A percentile compares a stretch with the other conserved stretches of the same genome.
phyloP scores from a whole-genome alignment of 2,329 filamentous ascomycete species.

The Tolypocladium nubicola region DNA sequence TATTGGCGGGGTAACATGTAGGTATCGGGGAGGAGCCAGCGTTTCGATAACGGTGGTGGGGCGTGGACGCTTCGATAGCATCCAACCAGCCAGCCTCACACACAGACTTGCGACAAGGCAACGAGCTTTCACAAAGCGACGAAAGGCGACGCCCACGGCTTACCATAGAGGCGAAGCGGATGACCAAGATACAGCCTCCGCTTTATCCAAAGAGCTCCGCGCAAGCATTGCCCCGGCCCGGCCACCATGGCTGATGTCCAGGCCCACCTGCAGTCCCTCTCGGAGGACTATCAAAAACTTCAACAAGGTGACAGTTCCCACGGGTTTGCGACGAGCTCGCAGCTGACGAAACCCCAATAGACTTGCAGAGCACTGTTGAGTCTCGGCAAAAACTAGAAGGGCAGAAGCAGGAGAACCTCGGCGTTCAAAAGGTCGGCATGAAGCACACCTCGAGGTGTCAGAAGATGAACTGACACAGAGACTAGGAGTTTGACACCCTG shows the following conservation, averaged over 20 bases:
- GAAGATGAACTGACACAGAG: neutral
- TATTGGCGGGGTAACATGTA: conserved; percentile 31
- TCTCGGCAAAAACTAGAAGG: conserved; percentile 87
- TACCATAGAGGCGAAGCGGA: neutral
- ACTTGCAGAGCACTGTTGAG: conserved; percentile 65
- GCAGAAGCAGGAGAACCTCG: conserved; percentile 85
- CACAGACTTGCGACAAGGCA: neutral
- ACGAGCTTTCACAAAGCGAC: neutral
- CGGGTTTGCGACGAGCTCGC: neutral
- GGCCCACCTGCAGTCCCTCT: conserved; percentile 68
- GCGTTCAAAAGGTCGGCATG: conserved; percentile 64
- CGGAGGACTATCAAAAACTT: conserved; percentile 78
- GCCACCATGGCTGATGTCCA: conserved; percentile 58
- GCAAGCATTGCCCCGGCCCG: neutral
- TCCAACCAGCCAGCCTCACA: neutral
- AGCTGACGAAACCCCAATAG: conserved; percentile 31
- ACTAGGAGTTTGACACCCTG: conserved; percentile 70
- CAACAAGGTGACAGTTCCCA: conserved; percentile 54
- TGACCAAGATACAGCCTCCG: neutral
- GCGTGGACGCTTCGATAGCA: neutral
- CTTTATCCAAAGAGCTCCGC: neutral
- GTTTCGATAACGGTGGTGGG: neutral
- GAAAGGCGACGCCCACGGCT: neutral
- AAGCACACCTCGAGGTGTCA: neutral
- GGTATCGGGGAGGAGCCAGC: conserved; percentile 16